Evolutionary conservation across 257 asterid species (phyloP), one percentile per base, ranked within the genome.

Genomic region (Linaria vulgaris): DNA sequence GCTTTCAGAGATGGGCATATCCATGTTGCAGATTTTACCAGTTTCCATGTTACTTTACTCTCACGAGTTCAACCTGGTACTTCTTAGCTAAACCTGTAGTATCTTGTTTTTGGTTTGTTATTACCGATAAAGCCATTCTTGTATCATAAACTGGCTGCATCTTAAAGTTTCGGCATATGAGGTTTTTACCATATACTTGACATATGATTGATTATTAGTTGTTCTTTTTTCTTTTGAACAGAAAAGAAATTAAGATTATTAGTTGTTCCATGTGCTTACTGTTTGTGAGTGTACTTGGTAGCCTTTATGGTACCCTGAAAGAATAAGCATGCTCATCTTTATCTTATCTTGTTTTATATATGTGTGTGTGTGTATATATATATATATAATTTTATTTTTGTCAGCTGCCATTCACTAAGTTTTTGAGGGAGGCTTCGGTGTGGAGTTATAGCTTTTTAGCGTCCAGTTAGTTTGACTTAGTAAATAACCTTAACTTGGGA

Each of bases 1-100:
- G 83, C 88, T 45, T 90, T 76, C 68, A 84, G 72, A 78, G 87
- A 84, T 63, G 96, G 99, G 53, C 95, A 82, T 71, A 80, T 92
- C 75, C 73, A 64, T 70, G 69, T 74, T 72, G 87, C 87, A 44
- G 96, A 89, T 71, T 85, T 89, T 71, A 72, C 79, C 64, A 87
- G 99, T 81, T 83, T 92, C 79, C 83, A 73, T 56, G 66, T 87
- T 75, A 89, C 99, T 43, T 69, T 92, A 67, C 87, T 92, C 66
- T 79, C 94, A 23, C 91, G 56, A 69, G 88, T 78, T 69, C 71
- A 72, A 82, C 90, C 95, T 1, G 96, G 99, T 92, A 89, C 59
- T 37, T 48, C 56, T 50, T 59, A 31, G 43, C 69, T 19, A 45
- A 24, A 43, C 14, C 46, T 48, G 30, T 39, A 59, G 39, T 56